Conservation (phyloP, 2,329 filamentous ascomycete species). For the Penicillium sp. region DNA sequence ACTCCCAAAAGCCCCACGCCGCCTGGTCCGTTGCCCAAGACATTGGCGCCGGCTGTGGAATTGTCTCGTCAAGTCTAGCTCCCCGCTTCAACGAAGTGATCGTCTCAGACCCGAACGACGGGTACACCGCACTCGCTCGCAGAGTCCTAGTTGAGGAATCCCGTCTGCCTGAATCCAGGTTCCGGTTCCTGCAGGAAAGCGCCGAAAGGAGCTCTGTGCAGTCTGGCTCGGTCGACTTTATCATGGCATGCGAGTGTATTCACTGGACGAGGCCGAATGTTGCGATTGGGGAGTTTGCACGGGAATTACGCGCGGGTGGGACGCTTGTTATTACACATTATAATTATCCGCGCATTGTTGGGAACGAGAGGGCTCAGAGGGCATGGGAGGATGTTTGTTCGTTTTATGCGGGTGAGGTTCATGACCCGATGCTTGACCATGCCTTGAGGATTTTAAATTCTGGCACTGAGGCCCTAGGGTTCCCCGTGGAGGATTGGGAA, state of each 20-base stretch:
- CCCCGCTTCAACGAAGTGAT: slow-evolving; percentile 1
- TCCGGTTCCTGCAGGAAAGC: slow-evolving; percentile 1
- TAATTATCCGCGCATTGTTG: slow-evolving; percentile 2
- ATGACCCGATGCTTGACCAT: slow-evolving; percentile 4
- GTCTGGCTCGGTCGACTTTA: neutral
- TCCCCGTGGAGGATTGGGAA: neutral
- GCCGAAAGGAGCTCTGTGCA: slow-evolving; percentile 1
- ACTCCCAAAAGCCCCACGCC: neutral
- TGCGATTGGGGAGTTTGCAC: slow-evolving; percentile 1
- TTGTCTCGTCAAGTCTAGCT: neutral
- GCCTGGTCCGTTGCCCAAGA: slow-evolving; percentile 2
- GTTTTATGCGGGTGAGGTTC: neutral
- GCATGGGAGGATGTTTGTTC: slow-evolving; percentile 1
- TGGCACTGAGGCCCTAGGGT: neutral
- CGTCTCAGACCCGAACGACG: slow-evolving; percentile 4
- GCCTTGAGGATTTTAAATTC: slow-evolving; percentile 4
- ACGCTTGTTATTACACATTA: slow-evolving; percentile 4
- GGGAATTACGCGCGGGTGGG: neutral
- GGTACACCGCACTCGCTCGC: slow-evolving; percentile 1
- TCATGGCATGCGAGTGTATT: slow-evolving; percentile 6
- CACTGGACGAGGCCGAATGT: slow-evolving; percentile 2
- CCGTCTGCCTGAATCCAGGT: neutral
- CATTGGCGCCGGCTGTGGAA: slow-evolving; percentile 5
- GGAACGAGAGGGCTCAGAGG: slow-evolving; percentile 1
- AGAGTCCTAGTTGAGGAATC: slow-evolving; percentile 1